Evolutionary conservation across 495 filamentous ascomycete genomes (phyloP).

Genomic region (Xylaria sp.): DNA sequence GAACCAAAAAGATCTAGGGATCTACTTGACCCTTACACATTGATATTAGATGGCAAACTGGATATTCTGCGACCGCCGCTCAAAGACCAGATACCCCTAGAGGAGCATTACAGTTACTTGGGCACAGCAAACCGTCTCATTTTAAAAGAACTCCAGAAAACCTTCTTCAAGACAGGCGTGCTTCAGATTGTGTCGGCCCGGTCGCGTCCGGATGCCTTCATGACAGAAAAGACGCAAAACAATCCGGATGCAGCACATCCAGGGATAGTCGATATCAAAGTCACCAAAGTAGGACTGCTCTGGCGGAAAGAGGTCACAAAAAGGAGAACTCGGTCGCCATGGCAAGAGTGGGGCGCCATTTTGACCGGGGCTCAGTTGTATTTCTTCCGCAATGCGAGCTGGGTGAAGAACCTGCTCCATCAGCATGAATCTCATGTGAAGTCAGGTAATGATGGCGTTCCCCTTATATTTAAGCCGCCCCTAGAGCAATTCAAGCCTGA

Average conservation of each 20-base stretch:
- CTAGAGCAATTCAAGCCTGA: conserved; percentile 92
- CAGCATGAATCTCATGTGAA: conserved; percentile 84
- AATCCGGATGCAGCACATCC: conserved; percentile 89
- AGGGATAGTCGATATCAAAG: conserved; percentile 95
- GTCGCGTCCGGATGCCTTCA: conserved; percentile 93
- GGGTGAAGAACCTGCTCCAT: conserved; percentile 89
- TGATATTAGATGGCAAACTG: conserved; percentile 88
- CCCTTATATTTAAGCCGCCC: conserved; percentile 88
- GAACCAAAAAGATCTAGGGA: conserved; percentile 76
- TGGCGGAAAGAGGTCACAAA: conserved; percentile 97
- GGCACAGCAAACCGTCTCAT: conserved; percentile 78
- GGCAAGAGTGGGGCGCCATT: conserved; percentile 98
- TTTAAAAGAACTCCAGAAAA: conserved; percentile 77
- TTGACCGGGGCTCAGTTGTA: conserved; percentile 94
- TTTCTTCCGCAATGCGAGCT: conserved; percentile 90
- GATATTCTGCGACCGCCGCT: conserved; percentile 82
- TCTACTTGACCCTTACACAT: conserved; percentile 91
- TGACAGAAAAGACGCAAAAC: conserved; percentile 79
- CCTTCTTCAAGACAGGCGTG: conserved; percentile 88
- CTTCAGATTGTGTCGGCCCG: conserved; percentile 93
- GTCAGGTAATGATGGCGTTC: conserved; percentile 66
- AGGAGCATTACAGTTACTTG: conserved; percentile 89
- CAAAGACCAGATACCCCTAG: conserved; percentile 88
- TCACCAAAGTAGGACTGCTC: conserved; percentile 92
- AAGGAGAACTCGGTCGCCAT: conserved; percentile 92